Percentiles rank a stretch among this genome's conserved stretches.
Conservation (phyloP, 345 rosid species). For the Heritiera fomes region DNA sequence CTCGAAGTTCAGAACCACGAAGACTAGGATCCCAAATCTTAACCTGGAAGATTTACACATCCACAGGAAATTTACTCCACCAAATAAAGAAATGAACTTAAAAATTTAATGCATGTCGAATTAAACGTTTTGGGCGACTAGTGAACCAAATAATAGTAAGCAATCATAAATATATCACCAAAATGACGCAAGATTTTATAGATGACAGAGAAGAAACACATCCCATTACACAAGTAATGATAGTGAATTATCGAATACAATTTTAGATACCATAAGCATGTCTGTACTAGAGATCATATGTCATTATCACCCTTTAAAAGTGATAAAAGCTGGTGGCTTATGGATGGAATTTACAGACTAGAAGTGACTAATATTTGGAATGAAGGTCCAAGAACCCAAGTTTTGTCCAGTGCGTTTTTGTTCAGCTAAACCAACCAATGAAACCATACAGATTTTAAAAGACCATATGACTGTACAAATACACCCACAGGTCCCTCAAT, state of each 20-base stretch:
- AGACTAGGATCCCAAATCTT: conserved; percentile 99
- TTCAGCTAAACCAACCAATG: background rate
- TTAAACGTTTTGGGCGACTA: background rate
- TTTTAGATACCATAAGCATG: background rate
- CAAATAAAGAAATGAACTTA: background rate
- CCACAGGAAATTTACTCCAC: background rate
- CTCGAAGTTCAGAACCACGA: conserved; percentile 96
- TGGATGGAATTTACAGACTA: background rate
- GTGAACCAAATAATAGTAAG: background rate
- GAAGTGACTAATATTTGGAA: background rate
- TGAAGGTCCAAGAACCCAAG: conserved; percentile 3
- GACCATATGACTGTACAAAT: background rate
- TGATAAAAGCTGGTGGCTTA: background rate
- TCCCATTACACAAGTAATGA: background rate
- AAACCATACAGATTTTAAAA: background rate
- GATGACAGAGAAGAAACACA: background rate
- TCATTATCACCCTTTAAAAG: conserved; percentile 1
- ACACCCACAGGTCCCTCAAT: background rate
- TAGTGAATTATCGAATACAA: background rate
- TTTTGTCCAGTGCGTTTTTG: background rate
- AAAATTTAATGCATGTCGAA: background rate
- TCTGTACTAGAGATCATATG: background rate
- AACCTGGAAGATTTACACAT: conserved; percentile 53
- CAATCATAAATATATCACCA: background rate
- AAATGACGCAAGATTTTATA: background rate